phyloP scores from a whole-genome alignment of 495 filamentous ascomycete genomes.

The Immersiella caudata region DNA sequence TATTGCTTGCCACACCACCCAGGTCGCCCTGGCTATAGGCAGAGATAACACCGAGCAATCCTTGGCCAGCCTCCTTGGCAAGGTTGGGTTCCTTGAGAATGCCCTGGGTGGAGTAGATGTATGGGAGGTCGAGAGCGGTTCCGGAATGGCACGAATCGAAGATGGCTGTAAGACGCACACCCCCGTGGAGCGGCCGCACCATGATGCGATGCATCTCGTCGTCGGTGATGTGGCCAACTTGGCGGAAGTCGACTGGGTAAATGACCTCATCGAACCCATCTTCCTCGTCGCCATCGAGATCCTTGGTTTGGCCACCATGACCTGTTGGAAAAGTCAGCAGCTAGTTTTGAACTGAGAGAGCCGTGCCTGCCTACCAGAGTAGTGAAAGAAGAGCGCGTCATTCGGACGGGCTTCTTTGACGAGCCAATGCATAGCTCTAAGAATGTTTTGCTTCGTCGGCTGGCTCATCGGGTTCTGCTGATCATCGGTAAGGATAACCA shows the following conservation, averaged over 20 bases:
- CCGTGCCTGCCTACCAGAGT: slow-evolving; percentile 69
- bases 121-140: slow-evolving; percentile 92
- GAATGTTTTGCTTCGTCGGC: slow-evolving; percentile 93
- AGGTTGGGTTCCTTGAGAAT: slow-evolving; percentile 98
- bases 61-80: slow-evolving; percentile 95
- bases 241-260: slow-evolving; percentile 93
- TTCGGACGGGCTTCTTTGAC: slow-evolving; percentile 93
- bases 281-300: slow-evolving; percentile 90
- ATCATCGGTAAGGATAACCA: slow-evolving; percentile 97
- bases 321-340: slow-evolving; percentile 50
- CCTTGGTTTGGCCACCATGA: slow-evolving; percentile 95
- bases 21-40: slow-evolving; percentile 91
- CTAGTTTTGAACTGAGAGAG: not conserved
- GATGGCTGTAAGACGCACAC: slow-evolving; percentile 92
- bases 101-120: slow-evolving; percentile 94
- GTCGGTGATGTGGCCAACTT: slow-evolving; percentile 91
- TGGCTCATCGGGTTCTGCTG: slow-evolving; percentile 97
- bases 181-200: slow-evolving; percentile 78
- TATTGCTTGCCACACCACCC: slow-evolving; percentile 75
- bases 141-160: slow-evolving; percentile 99
- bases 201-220: slow-evolving; percentile 99
- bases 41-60: slow-evolving; percentile 84
- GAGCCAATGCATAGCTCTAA: slow-evolving; percentile 98
- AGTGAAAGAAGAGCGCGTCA: slow-evolving; percentile 98
- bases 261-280: slow-evolving; percentile 98